Base-by-base conservation (phyloP, 2,329 filamentous ascomycete species). In the Aulographum hederae region DNA sequence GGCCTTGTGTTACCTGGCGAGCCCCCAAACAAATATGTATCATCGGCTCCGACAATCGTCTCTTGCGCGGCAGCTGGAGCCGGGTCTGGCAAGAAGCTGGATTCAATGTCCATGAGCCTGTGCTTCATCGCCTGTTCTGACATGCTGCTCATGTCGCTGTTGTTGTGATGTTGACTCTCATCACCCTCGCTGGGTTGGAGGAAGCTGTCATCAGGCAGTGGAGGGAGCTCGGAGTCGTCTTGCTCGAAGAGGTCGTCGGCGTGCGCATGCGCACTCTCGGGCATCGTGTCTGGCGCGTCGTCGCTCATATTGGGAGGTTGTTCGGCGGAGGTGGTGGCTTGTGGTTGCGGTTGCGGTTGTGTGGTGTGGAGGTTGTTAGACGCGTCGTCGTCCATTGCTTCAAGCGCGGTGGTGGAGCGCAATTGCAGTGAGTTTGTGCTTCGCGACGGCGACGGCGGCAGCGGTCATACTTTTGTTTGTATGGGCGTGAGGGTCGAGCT, bases 81-180 rank as follows among this genome's bases (percentile, higher is more conserved):
- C 2, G 62, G 63, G 30, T 67, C 64, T 0, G 68, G 69, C 28
- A 73, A 38, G 40, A 74, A 73, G 43, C 68, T 73, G 3, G 69
- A 73, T 45, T 73, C 69, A 34, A 73, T 59, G 40, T 74, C 69
- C 57, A 68, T 61, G 38, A 74, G 46, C 39, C 65, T 65, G 35
- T 61, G 57, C 39, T 62, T 61, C 64, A 73, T 71, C 42, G 70
- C 67, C 32, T 54, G 54, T 46, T 73, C 68, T 41, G 69, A 60
- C 21, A 71, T 39, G 11, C 45, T 51, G 35, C 54, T 55, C 21
- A 44, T 54, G 26, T 58, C 55, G 33, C 45, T 47, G n/a, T 46
- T 12, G 43, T 21, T 11, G 45, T 39, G 37, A 41, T 45, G 30
- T 51, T 45, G 14, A 39, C 42, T 25, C 28, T 45, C 40, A 33